Conservation (phyloP, 2,329 filamentous ascomycete genomes). For the Aspergillus oerlinghausenensis region DNA sequence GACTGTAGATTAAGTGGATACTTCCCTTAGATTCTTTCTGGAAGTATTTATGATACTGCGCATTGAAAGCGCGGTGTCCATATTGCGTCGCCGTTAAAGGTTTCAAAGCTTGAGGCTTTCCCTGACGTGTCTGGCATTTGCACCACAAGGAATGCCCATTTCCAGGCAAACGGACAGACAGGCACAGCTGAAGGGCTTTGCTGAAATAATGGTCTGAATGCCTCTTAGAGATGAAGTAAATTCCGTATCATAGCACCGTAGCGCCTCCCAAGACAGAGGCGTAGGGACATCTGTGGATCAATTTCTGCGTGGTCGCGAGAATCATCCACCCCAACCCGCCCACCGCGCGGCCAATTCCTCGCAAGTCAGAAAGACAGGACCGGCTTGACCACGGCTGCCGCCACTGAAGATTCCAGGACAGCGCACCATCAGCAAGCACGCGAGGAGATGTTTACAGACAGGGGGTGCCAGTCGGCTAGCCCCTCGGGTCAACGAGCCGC, state of each 20-base stretch:
- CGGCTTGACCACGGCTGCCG: slow-evolving; percentile 50
- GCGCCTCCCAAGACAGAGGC: not conserved
- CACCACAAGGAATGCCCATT: not conserved
- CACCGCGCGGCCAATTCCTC: slow-evolving; percentile 72
- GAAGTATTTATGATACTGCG: not conserved
- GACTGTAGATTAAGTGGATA: no score
- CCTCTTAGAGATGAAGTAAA: not conserved
- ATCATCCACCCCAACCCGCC: slow-evolving; percentile 42
- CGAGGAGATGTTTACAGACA: slow-evolving; percentile 85
- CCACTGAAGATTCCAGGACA: slow-evolving; percentile 55
- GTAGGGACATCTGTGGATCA: not conserved
- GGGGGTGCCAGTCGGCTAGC: slow-evolving; percentile 19
- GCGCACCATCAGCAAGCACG: slow-evolving; percentile 68
- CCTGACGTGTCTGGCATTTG: not conserved
- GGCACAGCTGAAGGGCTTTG: not conserved
- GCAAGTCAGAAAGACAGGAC: slow-evolving; percentile 42
- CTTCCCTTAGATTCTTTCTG: not conserved
- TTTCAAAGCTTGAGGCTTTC: not conserved
- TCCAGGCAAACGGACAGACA: not conserved
- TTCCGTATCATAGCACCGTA: not conserved
- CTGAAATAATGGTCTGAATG: no score
- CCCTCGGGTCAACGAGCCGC: slow-evolving; percentile 29
- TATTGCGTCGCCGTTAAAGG: not conserved
- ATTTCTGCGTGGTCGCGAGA: not conserved
- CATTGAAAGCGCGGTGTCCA: no score